Evolutionary conservation across 352 stramenopile genomes (phyloP).

Genomic region (Thraustochytrium striatum): DNA sequence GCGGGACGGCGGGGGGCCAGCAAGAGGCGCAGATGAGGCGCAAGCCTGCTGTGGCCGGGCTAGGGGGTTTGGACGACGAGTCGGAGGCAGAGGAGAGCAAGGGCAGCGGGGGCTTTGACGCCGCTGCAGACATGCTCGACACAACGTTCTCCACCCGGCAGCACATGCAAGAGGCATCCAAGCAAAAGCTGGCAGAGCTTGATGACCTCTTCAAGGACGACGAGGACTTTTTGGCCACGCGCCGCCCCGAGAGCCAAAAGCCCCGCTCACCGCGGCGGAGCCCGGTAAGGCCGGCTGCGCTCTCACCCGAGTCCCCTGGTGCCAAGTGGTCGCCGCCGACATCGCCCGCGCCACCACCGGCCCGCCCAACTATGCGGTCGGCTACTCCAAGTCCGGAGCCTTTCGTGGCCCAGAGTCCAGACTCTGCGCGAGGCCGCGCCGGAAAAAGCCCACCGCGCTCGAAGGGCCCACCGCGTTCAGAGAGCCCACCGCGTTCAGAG

Average conservation of each 20-base stretch:
- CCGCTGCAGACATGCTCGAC: too few relatives aligned
- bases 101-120: too few relatives aligned
- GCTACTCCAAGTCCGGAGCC: background rate
- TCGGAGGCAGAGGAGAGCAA: too few relatives aligned
- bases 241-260: background rate
- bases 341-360: background rate
- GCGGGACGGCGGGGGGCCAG: too few relatives aligned
- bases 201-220: constrained; percentile 25
- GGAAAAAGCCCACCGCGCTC: background rate
- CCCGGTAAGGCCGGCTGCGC: background rate
- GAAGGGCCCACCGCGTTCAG: background rate
- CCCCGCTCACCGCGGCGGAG: background rate
- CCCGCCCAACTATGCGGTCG: background rate
- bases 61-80: too few relatives aligned
- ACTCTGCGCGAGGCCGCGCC: background rate
- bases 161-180: constrained; percentile 1
- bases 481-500: background rate
- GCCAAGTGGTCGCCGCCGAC: background rate
- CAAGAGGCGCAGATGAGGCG: too few relatives aligned
- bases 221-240: too few relatives aligned
- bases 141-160: too few relatives aligned
- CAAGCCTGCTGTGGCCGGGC: too few relatives aligned
- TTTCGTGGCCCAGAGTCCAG: background rate
- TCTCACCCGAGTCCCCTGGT: background rate
- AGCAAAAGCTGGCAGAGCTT: constrained; percentile 16